phyloP scores from a whole-genome alignment of 2,329 filamentous ascomycete genomes.

The Rhynchosporium secalis region DNA sequence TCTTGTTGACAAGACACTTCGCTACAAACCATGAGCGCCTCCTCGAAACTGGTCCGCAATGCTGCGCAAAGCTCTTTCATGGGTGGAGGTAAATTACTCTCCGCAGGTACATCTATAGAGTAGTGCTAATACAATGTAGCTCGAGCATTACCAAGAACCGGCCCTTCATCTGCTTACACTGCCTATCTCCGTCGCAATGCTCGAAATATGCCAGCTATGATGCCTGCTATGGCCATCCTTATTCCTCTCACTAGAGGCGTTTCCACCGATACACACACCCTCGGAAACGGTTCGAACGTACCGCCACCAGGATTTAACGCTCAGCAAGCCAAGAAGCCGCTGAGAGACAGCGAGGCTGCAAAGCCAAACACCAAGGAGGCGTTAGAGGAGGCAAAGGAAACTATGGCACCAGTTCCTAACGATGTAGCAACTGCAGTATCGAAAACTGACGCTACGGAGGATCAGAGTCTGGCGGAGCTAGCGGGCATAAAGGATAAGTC shows the following conservation, averaged over 20 bases:
- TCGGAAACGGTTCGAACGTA: constrained; percentile 47
- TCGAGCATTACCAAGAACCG: constrained; percentile 36
- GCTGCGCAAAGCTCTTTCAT: constrained; percentile 39
- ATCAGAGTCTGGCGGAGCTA: constrained; percentile 55
- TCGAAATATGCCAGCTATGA: constrained; percentile 37
- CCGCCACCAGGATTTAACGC: constrained; percentile 72
- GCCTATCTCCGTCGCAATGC: constrained; percentile 40
- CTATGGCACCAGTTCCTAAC: constrained; percentile 33
- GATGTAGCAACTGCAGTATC: constrained; percentile 35
- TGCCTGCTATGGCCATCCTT: constrained; percentile 55
- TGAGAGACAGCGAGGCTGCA: constrained; percentile 43
- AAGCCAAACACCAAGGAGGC: constrained; percentile 35
- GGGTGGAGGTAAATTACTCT: constrained; percentile 32
- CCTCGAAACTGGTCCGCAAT: constrained; percentile 41
- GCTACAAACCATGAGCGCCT: constrained; percentile 39
- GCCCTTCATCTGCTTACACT: constrained; percentile 38
- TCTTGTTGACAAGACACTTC: constrained; percentile 27
- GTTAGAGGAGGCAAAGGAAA: constrained; percentile 30
- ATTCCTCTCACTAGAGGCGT: constrained; percentile 54
- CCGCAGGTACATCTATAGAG: background rate
- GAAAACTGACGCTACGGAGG: constrained; percentile 38
- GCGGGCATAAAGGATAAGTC: constrained; percentile 63
- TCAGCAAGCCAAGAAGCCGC: constrained; percentile 66
- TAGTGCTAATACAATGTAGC: constrained; percentile 29
- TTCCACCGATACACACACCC: constrained; percentile 59